Base-by-base conservation (phyloP, 2,329 filamentous ascomycete genomes). In the Pestalotiopsis sp. region DNA sequence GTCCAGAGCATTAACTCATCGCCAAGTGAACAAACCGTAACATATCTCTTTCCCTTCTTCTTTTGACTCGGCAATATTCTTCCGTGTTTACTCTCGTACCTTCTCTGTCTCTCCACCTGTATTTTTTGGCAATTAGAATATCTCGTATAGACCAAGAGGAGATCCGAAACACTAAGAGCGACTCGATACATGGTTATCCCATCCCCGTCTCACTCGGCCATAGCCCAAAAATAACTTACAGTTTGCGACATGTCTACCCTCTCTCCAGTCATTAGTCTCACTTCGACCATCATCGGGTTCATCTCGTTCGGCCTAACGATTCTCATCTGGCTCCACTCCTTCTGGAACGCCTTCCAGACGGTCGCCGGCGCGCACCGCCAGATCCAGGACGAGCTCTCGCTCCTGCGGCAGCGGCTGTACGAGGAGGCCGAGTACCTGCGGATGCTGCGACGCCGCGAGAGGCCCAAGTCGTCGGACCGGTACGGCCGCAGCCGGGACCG, bases 361-460 rank as follows among this genome's bases (percentile, higher is more conserved):
- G 25, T 67, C 17, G 36, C 20, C 13, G 14, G 60, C 31, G 65
- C 65, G n/a, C 65, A 31, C 17, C 14, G 36, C n/a, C 65, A 67
- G 36, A 67, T 67, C 56, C 65, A 52, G 31, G 65, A 67, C 36
- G 56, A 67, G 57, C 65, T 67, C 3, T 67, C 65, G 3, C 17
- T 62, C 17, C 40, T 67, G 31, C 23, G 65, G 31, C 65, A 67
- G 56, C 56, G 56, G 6, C 65, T 61, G 56, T 62, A 60, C 57
- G 52, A 61, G 38, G 65, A 67, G 56, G 41, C 31, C 31, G 56
- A 60, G 23, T 67, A 67, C 65, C 52, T 67, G 36, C n/a, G 58
- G 27, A 45, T 36, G 31, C 56, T 49, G 25, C 65, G 65, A 9
- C 31, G 49, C 14, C 65, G 56, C 23, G 65, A 60, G 17, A 11